Conservation (phyloP, 192 early-diverging fungal species). For the Coemansia sp. region DNA sequence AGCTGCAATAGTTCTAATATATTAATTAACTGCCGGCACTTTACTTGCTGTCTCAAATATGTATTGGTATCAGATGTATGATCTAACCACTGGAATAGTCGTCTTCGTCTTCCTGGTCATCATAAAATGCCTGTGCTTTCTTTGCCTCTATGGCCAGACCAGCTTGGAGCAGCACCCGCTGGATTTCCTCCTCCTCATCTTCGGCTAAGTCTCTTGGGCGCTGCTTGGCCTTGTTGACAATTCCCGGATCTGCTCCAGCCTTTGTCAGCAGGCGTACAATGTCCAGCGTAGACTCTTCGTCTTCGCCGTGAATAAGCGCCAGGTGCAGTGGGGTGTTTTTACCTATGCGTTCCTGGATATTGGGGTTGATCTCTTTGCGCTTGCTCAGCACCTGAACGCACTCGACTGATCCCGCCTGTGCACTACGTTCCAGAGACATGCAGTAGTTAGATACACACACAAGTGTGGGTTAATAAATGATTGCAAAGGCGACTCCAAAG, state of each 20-base stretch:
- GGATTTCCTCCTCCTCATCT: constrained; percentile 31
- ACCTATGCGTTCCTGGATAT: constrained; percentile 57
- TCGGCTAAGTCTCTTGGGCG: constrained; percentile 24
- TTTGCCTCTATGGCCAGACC: constrained; percentile 14
- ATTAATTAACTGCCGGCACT: background rate
- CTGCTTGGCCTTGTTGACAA: constrained; percentile 40
- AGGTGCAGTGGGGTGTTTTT: constrained; percentile 69
- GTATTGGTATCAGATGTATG: background rate
- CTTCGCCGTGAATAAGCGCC: constrained; percentile 59
- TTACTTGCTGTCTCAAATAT: too few species aligned
- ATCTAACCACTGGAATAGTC: constrained; percentile 24
- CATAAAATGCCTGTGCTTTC: background rate
- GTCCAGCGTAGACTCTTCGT: constrained; percentile 57
- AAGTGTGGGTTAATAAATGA: too few species aligned
- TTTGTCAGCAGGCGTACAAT: constrained; percentile 61
- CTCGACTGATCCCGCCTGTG: constrained; percentile 59
- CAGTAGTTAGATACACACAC: too few species aligned
- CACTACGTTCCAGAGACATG: constrained; percentile 22
- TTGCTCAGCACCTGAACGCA: constrained; percentile 60
- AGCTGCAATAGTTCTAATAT: background rate
- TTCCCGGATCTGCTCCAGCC: constrained; percentile 55
- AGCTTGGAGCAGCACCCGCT: constrained; percentile 32
- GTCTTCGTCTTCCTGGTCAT: constrained; percentile 10
- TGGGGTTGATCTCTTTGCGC: constrained; percentile 56
- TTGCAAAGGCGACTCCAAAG: too few species aligned